A percentile compares a stretch with the other conserved stretches of the same genome.
Conservation (phyloP, 2,329 filamentous ascomycete genomes). For the Scedosporium dehoogii region DNA sequence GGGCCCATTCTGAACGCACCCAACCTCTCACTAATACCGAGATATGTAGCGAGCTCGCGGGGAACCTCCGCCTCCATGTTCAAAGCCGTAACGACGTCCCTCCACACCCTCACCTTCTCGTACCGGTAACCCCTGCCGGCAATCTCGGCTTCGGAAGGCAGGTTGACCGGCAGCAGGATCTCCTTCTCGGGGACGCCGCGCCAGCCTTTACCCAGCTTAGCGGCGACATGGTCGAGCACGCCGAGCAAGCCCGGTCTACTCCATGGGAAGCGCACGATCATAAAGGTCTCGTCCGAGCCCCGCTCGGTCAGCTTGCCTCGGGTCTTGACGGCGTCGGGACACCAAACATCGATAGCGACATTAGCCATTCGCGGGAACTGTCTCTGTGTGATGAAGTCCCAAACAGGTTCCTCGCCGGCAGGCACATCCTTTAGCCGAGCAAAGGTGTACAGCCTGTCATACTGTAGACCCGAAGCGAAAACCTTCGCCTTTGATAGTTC, state of each 20-base stretch:
- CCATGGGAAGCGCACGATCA: constrained; percentile 60
- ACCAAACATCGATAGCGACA: constrained; percentile 58
- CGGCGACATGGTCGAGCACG: constrained; percentile 30
- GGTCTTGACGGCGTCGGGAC: constrained; percentile 51
- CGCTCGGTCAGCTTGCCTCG: constrained; percentile 37
- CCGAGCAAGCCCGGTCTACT: constrained; percentile 38
- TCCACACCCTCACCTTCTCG: constrained; percentile 57
- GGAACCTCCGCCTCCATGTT: constrained; percentile 51
- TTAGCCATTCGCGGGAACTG: constrained; percentile 62
- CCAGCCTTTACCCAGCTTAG: constrained; percentile 40
- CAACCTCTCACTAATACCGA: constrained; percentile 57
- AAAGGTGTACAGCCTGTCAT: constrained; percentile 77
- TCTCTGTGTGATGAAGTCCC: constrained; percentile 63
- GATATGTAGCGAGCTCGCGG: constrained; percentile 50
- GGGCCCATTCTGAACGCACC: constrained; percentile 61
- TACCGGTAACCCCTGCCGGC: constrained; percentile 46
- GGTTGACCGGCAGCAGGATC: constrained; percentile 55
- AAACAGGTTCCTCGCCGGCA: constrained; percentile 32
- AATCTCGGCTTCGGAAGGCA: constrained; percentile 48
- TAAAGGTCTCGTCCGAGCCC: constrained; percentile 37
- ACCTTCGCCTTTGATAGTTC: constrained; percentile 59
- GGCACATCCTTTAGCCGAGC: constrained; percentile 44
- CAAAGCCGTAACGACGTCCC: constrained; percentile 42
- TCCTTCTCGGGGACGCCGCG: constrained; percentile 48
- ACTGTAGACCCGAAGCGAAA: constrained; percentile 59